Base-by-base conservation (phyloP, 1,139 yeast species). In the Yamadazyma atlantica region DNA sequence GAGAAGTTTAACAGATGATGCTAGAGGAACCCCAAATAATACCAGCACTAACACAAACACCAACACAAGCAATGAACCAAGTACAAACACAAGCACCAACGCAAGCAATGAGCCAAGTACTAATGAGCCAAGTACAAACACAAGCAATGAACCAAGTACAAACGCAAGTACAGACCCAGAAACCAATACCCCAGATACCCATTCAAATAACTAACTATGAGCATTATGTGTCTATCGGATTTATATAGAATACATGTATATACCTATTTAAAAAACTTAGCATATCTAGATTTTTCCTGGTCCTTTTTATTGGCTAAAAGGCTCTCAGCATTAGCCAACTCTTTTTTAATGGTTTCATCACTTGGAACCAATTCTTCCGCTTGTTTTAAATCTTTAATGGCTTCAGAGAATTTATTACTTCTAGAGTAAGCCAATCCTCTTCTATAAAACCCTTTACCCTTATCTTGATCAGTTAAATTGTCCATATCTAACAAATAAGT, bases 381-480 rank as follows among this genome's bases (percentile, higher is more conserved):
- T 12, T 51, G 44, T 31, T 61, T 52, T 35, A 80, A 66, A 32
- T 73, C 75, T 11, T 53, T 55, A 0, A 75, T 46, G 0, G 89
- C 84, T 14, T 63, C 66, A n/a, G 73, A 71, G 37, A 63, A 68
- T 46, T 75, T 72, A 19, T 66, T 74, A 42, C 70, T 51, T 4
- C 64, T 67, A 1, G 59, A 43, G 27, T 66, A 60, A 1, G 84
- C 73, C 35, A 68, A 62, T 0, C 86, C 90, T 42, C 71, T 68
- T 58, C 94, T 70, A 54, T 71, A 85, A 41, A 69, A 64, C 0
- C 82, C 81, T 55, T 85, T 85, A 1, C 87, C 83, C 44, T 58
- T 60, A 38, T 84, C 90, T 29, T 34, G 66, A 28, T 13, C 49
- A 34, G 35, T 60, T 45, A 35, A 64, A 36, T 16, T 44, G 14